Percentiles rank a stretch among this genome's conserved stretches.
Evolutionary conservation across 73 alveolate genomes (phyloP).

Genomic region (Stentor coeruleus): DNA sequence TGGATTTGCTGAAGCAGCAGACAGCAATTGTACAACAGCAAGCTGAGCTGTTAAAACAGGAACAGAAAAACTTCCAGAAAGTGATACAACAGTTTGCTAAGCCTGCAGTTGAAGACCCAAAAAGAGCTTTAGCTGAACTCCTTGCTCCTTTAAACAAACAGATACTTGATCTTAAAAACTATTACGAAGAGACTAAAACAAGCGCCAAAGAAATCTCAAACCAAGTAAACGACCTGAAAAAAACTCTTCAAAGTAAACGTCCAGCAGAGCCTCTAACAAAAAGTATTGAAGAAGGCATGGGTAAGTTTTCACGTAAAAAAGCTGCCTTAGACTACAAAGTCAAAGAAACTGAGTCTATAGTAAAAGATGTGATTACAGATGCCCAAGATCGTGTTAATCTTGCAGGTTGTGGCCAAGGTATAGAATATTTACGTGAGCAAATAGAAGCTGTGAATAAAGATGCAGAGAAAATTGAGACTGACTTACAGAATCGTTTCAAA

Average conservation of each 20-base stretch:
- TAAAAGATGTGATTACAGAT: not conserved
- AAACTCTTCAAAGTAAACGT: not conserved
- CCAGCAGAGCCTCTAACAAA: not conserved
- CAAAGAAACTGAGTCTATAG: not conserved
- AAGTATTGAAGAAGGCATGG: not conserved
- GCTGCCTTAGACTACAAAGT: not conserved
- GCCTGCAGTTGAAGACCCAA: slow-evolving; percentile 35
- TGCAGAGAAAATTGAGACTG: not conserved
- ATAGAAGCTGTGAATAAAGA: slow-evolving; percentile 7
- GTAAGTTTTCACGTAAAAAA: not conserved
- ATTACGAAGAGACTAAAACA: slow-evolving; percentile 48
- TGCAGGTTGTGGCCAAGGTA: not conserved
- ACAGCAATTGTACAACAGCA: slow-evolving; percentile 43
- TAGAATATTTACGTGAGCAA: not conserved
- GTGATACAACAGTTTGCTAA: slow-evolving; percentile 34
- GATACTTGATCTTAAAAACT: slow-evolving; percentile 40
- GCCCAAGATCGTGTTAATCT: not conserved
- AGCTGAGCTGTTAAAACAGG: slow-evolving; percentile 31
- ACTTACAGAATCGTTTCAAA: not conserved
- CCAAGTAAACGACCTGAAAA: slow-evolving; percentile 46
- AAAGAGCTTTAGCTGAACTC: slow-evolving; percentile 45
- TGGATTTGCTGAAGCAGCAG: slow-evolving; percentile 37
- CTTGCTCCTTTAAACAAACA: slow-evolving; percentile 52
- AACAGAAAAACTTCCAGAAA: slow-evolving; percentile 36
- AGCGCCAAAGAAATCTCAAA: slow-evolving; percentile 39